Evolutionary conservation across 179 eudicot species (phyloP).

Genomic region (Heliamphora pulchella): DNA sequence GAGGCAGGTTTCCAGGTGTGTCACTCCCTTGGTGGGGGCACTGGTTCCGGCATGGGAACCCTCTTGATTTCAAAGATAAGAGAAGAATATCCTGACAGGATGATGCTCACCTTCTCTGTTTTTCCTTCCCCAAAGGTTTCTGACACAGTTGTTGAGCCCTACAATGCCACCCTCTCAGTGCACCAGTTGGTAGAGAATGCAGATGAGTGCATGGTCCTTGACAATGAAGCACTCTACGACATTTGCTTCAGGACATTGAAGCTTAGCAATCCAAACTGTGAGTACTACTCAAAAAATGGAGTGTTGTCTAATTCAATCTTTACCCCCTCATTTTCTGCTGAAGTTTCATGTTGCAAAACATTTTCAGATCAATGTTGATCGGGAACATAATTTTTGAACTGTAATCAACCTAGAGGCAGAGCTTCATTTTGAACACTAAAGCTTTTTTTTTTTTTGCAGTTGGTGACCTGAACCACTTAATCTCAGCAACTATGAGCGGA

Average conservation of each 20-base stretch:
- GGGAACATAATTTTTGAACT: too few species aligned
- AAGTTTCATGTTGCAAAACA: too few species aligned
- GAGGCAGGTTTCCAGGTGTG: too few species aligned
- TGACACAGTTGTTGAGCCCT: conserved; percentile 74
- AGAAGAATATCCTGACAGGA: conserved; percentile 72
- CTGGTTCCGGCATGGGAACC: conserved; percentile 83
- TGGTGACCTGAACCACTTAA: conserved; percentile 33
- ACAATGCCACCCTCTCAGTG: conserved; percentile 71
- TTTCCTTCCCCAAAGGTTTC: conserved; percentile 75
- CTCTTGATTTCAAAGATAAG: conserved; percentile 16
- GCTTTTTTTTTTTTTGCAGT: conserved; percentile 23
- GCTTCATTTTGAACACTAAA: too few species aligned
- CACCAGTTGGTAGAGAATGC: conserved; percentile 82
- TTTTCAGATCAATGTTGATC: too few species aligned
- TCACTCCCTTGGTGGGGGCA: too few species aligned
- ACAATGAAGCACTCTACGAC: too few species aligned
- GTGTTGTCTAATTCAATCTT: too few species aligned
- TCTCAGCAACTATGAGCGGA: conserved; percentile 62
- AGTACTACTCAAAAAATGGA: too few species aligned
- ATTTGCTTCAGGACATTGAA: conserved; percentile 1
- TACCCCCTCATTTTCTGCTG: too few species aligned
- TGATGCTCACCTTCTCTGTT: conserved; percentile 76
- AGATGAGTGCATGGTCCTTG: conserved; percentile 36
- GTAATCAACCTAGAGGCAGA: too few species aligned
- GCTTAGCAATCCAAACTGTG: conserved; percentile 19